Evolutionary conservation across 78 protist species (phyloP).

Genomic region (Pigoraptor vietnamica): DNA sequence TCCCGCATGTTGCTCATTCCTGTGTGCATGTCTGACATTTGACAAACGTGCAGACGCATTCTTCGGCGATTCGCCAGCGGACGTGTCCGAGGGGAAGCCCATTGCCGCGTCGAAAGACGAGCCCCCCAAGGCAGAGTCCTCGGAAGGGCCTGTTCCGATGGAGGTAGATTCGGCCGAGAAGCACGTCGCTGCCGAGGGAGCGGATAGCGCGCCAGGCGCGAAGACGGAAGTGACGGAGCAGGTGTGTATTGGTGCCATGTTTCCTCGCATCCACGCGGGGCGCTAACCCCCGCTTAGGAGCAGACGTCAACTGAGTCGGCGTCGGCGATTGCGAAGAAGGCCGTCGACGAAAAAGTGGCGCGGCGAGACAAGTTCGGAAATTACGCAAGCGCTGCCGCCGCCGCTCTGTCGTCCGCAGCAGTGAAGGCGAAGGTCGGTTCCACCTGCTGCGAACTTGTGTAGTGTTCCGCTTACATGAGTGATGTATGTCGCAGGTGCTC

Average conservation of each 20-base stretch:
- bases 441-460: background rate
- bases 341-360: background rate
- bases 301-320: background rate
- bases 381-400: background rate
- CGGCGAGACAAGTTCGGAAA: background rate
- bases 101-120: background rate
- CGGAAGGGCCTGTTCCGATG: background rate
- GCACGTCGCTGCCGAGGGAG: too few species aligned
- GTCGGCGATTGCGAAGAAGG: background rate
- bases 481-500: background rate
- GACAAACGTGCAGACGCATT: background rate
- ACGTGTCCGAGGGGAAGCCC: background rate
- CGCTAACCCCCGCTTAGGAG: too few species aligned
- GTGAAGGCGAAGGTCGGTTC: background rate
- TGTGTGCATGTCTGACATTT: background rate
- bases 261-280: too few species aligned
- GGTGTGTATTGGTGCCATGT: background rate
- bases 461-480: background rate
- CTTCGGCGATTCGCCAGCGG: background rate
- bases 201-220: background rate
- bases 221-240: background rate
- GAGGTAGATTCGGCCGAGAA: background rate
- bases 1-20: background rate
- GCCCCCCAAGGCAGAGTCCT: background rate
- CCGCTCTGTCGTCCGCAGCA: background rate